Base-by-base conservation (phyloP, 2,329 filamentous ascomycete species). In the Tolypocladium nubicola region DNA sequence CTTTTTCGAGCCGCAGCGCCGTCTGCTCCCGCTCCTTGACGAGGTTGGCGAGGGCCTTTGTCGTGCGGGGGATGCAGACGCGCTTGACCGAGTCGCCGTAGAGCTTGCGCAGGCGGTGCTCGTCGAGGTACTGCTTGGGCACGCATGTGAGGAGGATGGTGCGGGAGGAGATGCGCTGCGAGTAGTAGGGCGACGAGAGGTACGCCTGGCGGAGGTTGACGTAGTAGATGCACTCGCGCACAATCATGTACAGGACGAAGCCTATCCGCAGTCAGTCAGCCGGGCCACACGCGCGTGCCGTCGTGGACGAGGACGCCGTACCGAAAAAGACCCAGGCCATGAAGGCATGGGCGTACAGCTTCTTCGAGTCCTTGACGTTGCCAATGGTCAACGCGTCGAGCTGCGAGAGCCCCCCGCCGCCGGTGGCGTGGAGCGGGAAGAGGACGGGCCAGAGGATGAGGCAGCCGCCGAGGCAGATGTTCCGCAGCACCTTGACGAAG, bases 181-280 rank as follows among this genome's bases (percentile, higher is more conserved):
- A 82, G 69, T 95, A 95, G 53, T 89, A 78, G 13, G 91, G 90
- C 13, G 90, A 92, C 57, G 95, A 82, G 45, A 95, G 83, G 73
- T 95, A 97, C 0, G 93, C 93, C 73, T 97, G 93, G 61, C 92
- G 88, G 55, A 97, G 75, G 67, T 95, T 96, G 76, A 97, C 88
- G 73, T 90, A 96, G 79, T 87, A 96, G 64, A 97, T 88, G 68
- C 84, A 86, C 72, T 97, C 93, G 58, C 93, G 83, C 57, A 91
- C 88, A 61, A 97, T 84, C 67, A 90, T 86, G 73, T 89, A 94
- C 71, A 97, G 87, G 62, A 97, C 80, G 68, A 97, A 97, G 52
- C 83, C 83, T 71, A 88, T n/a, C 4, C n/a, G 2, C 16, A 10
- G 50, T 57, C 43, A 57, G 49, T 52, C 30, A 30, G 9, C 26